These are phyloP conservation scores for apple (Malus domestica) DNA, from an alignment of 306 rosid genomes.

Conservation along the genomic window DNA sequence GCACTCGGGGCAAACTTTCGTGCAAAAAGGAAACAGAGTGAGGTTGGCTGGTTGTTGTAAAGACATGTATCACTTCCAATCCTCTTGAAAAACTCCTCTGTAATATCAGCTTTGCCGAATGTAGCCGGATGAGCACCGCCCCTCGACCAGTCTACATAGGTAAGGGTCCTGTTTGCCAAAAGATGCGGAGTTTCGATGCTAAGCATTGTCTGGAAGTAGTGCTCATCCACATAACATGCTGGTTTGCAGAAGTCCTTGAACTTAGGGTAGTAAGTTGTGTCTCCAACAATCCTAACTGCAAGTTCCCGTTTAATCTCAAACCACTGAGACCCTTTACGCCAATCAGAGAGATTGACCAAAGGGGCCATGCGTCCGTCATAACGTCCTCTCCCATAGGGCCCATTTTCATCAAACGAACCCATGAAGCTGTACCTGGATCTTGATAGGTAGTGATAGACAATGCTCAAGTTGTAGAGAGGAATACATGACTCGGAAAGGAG, in stretches of 20 bases:
- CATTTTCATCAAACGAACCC: conserved; percentile 79
- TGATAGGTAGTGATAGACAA: conserved; percentile 59
- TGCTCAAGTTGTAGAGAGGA: conserved; percentile 83
- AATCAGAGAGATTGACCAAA: conserved; percentile 64
- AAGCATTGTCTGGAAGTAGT: conserved; percentile 93
- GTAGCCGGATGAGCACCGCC: conserved; percentile 99
- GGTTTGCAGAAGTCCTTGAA: conserved; percentile 72
- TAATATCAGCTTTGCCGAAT: conserved; percentile 74
- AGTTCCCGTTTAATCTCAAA: conserved; percentile 74
- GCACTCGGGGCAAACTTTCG: conserved; percentile 95
- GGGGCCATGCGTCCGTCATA: conserved; percentile 73
- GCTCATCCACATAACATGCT: conserved; percentile 90
- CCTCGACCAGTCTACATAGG: conserved; percentile 94
- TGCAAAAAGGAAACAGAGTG: conserved; percentile 86
- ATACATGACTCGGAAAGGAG: conserved; percentile 91
- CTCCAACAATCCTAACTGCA: conserved; percentile 61
- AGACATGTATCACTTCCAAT: conserved; percentile 52
- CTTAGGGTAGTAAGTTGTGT: conserved; percentile 58
- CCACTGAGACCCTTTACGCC: conserved; percentile 99
- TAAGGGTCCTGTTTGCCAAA: conserved; percentile 80
- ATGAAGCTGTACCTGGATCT: conserved; percentile 75
- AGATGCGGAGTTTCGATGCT: conserved; percentile 61
- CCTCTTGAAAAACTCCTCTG: conserved; percentile 67
- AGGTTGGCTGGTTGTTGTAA: conserved; percentile 77
- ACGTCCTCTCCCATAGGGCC: conserved; percentile 96